Evolutionary conservation across 2,329 filamentous ascomycete genomes (phyloP).

Genomic region (Madurella fahalii): DNA sequence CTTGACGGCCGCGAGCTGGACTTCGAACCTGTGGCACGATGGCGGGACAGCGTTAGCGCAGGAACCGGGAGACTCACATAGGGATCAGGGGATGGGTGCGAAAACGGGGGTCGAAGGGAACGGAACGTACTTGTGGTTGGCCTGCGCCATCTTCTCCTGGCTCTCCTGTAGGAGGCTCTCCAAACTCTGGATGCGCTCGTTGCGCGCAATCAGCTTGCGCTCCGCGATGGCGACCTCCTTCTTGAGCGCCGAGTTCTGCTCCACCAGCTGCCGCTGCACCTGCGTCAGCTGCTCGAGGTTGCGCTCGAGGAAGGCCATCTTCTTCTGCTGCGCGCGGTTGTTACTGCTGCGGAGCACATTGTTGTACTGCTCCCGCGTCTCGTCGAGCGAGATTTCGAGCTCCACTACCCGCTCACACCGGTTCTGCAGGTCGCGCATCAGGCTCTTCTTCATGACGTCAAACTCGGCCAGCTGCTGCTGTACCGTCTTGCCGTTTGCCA

Average conservation of each 20-base stretch:
- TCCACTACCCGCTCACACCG: conserved; percentile 97
- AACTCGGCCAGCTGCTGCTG: conserved; percentile 99
- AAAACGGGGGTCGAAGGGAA: conserved; percentile 6
- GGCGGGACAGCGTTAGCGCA: conserved; percentile 3
- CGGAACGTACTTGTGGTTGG: conserved; percentile 83
- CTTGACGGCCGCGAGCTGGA: conserved; percentile 94
- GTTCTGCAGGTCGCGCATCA: conserved; percentile 98
- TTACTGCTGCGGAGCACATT: conserved; percentile 95
- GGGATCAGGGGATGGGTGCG: background rate
- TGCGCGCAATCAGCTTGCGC: conserved; percentile 91
- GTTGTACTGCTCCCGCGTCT: conserved; percentile 98
- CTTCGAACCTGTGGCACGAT: conserved; percentile 75
- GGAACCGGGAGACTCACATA: background rate
- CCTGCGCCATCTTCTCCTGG: conserved; percentile 95
- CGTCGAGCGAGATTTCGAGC: conserved; percentile 94
- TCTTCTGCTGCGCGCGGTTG: conserved; percentile 98
- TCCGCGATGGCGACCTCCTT: conserved; percentile 99
- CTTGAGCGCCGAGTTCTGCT: conserved; percentile 95
- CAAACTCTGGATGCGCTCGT: conserved; percentile 92
- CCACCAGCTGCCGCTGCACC: conserved; percentile 93
- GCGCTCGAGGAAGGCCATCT: conserved; percentile 98
- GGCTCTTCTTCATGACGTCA: conserved; percentile 98
- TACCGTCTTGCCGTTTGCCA: conserved; percentile 81
- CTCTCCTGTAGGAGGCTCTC: conserved; percentile 92
- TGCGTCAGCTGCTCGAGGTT: conserved; percentile 97